Conservation (phyloP, 140 eudicot species). For the Bidens hawaiensis region DNA sequence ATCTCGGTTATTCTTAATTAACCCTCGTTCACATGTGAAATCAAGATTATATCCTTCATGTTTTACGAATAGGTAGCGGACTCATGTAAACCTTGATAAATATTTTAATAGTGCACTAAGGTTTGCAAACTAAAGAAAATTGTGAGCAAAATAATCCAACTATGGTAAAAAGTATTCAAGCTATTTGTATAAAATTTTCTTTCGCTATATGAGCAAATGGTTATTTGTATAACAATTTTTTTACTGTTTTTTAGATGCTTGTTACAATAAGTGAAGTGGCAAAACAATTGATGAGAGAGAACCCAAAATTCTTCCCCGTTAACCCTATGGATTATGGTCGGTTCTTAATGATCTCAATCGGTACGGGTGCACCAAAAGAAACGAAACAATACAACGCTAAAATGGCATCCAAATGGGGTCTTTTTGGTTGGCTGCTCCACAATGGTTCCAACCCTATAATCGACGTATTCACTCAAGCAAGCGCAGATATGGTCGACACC, state of each 20-base stretch:
- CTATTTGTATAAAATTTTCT: too few relatives aligned
- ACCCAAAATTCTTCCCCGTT: constrained; percentile 32
- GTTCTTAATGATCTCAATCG: constrained; percentile 35
- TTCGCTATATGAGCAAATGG: too few relatives aligned
- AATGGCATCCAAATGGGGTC: constrained; percentile 40
- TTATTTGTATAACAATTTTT: too few relatives aligned
- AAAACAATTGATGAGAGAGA: constrained; percentile 19
- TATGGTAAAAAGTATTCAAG: too few relatives aligned
- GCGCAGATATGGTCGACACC: constrained; percentile 36
- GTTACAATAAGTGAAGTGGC: constrained; percentile 42
- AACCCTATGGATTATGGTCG: constrained; percentile 37
- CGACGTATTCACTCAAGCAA: constrained; percentile 35
- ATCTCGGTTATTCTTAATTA: too few relatives aligned
- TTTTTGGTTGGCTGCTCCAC: constrained; percentile 31
- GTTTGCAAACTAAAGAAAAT: too few relatives aligned
- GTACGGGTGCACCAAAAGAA: constrained; percentile 35
- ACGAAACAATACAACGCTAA: constrained; percentile 24
- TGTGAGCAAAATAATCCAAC: too few relatives aligned
- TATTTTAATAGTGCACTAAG: too few relatives aligned
- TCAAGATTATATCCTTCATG: too few relatives aligned
- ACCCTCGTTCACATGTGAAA: too few relatives aligned
- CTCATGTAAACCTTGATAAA: too few relatives aligned
- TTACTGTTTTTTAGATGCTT: constrained; percentile 26
- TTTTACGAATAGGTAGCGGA: too few relatives aligned
- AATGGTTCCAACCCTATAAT: constrained; percentile 29